Percentiles rank a stretch among this genome's conserved stretches.
These are phyloP conservation scores for Debaryomyces robertsiae DNA, from an alignment of 1,139 yeast species.

Conservation along the genomic window DNA sequence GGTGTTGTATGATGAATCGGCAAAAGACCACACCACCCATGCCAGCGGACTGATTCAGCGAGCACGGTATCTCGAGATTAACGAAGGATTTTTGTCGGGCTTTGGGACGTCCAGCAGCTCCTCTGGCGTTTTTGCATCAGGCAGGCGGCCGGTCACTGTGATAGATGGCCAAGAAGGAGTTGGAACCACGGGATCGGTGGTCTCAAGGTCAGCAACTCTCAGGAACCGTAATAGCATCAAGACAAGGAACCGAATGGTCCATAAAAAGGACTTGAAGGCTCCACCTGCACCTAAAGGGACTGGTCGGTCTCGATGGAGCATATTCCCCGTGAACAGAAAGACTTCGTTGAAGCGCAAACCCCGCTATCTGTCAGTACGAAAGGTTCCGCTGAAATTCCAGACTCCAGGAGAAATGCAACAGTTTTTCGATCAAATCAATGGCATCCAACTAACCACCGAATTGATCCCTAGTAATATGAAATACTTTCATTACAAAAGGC, in stretches of 20 bases:
- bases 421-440: slow-evolving; percentile 28
- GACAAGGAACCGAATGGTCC: slow-evolving; percentile 33
- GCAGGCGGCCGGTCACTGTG: slow-evolving; percentile 21
- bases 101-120: no score
- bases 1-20: slow-evolving; percentile 3
- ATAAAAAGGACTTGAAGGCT: slow-evolving; percentile 15
- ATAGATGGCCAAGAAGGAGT: slow-evolving; percentile 24
- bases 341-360: slow-evolving; percentile 34
- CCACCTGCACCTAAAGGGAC: neutral
- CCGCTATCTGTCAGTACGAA: slow-evolving; percentile 20
- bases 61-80: slow-evolving; percentile 1
- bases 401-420: slow-evolving; percentile 28
- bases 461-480: slow-evolving; percentile 34
- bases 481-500: slow-evolving; percentile 25
- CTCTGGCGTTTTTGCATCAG: no score
- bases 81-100: no score
- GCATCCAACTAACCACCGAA: slow-evolving; percentile 28
- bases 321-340: slow-evolving; percentile 41
- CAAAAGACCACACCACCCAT: neutral
- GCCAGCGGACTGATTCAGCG: neutral
- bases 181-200: slow-evolving; percentile 32
- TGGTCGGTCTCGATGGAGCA: slow-evolving; percentile 18
- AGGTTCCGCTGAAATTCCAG: slow-evolving; percentile 27
- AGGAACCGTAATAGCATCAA: slow-evolving; percentile 34
- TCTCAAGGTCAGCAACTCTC: slow-evolving; percentile 36